phyloP scores from a whole-genome alignment of 1,284 basidiomycete genomes.

The Puccinia triticina region DNA sequence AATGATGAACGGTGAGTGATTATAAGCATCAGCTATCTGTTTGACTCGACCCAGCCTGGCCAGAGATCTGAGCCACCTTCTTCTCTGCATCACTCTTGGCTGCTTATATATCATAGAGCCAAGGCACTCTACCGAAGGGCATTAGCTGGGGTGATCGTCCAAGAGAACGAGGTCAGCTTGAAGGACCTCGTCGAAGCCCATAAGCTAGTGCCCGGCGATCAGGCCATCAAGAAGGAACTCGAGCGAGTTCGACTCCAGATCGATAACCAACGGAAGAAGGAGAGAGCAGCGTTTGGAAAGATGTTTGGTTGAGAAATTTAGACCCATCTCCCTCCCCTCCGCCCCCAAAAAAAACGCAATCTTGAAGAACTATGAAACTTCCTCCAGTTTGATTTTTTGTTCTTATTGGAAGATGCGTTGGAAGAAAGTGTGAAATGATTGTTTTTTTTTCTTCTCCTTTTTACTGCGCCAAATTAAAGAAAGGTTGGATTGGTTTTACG shows the following conservation, averaged over 20 bases:
- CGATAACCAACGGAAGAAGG: constrained; percentile 55
- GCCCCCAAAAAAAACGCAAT: too few species aligned
- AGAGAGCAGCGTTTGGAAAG: constrained; percentile 59
- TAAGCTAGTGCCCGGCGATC: constrained; percentile 56
- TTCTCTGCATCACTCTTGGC: not conserved
- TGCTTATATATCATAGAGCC: constrained; percentile 5
- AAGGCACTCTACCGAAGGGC: constrained; percentile 47
- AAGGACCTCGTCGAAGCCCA: constrained; percentile 56
- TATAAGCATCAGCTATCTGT: not conserved
- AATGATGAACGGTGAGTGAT: constrained; percentile 39
- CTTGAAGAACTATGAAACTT: too few species aligned
- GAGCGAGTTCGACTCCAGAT: constrained; percentile 53
- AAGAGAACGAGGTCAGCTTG: constrained; percentile 57
- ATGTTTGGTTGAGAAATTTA: constrained; percentile 57
- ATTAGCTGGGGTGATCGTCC: constrained; percentile 50
- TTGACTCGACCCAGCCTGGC: not conserved
- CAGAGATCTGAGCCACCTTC: not conserved
- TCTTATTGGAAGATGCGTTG: too few species aligned
- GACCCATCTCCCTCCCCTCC: not conserved
- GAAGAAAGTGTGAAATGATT: too few species aligned
- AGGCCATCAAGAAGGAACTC: constrained; percentile 58
- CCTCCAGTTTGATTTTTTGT: too few species aligned
- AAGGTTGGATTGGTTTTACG: too few species aligned
- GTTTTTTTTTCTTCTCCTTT: too few species aligned
- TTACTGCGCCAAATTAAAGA: too few species aligned